These are phyloP conservation scores for Penicillium sp. DNA, from an alignment of 2,329 filamentous ascomycete species.

Conservation along the genomic window DNA sequence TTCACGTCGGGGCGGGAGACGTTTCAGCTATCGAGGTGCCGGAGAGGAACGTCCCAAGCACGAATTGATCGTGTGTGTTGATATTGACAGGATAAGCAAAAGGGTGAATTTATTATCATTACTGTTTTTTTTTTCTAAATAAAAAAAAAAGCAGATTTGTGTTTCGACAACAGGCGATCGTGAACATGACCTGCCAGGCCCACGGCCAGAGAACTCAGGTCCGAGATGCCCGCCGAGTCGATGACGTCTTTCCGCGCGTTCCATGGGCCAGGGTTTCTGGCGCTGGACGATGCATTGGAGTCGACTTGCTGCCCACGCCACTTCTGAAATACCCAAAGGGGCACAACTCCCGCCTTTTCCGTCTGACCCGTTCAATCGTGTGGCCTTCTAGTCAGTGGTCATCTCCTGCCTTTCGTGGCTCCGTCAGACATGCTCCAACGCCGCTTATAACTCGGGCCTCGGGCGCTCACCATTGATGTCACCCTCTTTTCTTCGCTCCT, in stretches of 20 bases:
- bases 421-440: background rate
- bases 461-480: background rate
- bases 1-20: too few relatives aligned
- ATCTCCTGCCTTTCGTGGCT: background rate
- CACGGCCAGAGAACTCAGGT: too few relatives aligned
- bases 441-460: slow-evolving; percentile 7
- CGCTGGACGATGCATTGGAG: slow-evolving; percentile 2
- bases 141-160: too few relatives aligned
- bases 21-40: too few relatives aligned
- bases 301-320: slow-evolving; percentile 5
- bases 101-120: too few relatives aligned
- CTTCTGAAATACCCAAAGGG: slow-evolving; percentile 5
- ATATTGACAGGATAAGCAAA: too few relatives aligned
- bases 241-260: slow-evolving; percentile 15
- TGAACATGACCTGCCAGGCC: too few relatives aligned
- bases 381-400: too few relatives aligned
- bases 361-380: background rate
- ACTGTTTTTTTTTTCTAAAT: too few relatives aligned
- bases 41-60: too few relatives aligned
- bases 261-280: slow-evolving; percentile 4
- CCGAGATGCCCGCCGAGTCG: slow-evolving; percentile 7
- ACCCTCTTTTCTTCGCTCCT: background rate
- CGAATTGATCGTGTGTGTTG: too few relatives aligned
- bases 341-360: slow-evolving; percentile 1
- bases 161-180: too few relatives aligned